Conservation (phyloP, 352 stramenopile species). For the Pythium rishiriense region DNA sequence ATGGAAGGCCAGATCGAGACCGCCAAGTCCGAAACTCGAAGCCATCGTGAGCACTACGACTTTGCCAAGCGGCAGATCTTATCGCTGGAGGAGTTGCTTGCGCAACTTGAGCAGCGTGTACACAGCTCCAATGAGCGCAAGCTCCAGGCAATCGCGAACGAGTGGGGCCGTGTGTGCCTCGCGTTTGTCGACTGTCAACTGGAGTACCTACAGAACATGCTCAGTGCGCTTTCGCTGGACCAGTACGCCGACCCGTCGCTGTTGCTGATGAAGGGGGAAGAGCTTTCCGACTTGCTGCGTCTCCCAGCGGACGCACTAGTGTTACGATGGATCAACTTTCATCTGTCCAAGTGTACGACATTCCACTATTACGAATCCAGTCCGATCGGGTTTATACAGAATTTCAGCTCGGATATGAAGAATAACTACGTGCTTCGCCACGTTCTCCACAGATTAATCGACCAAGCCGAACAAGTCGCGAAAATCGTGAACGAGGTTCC, state of each 20-base stretch:
- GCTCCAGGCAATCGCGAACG: conserved; percentile 59
- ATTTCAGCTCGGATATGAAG: conserved; percentile 71
- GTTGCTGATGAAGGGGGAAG: conserved; percentile 55
- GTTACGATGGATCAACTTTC: conserved; percentile 72
- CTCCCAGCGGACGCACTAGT: conserved; percentile 60
- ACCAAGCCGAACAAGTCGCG: conserved; percentile 5
- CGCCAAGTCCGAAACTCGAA: conserved; percentile 42
- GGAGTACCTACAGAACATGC: conserved; percentile 61
- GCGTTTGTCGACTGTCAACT: conserved; percentile 57
- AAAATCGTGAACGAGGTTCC: not conserved
- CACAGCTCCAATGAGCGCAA: conserved; percentile 56
- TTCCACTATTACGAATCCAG: conserved; percentile 26
- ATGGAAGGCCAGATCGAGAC: conserved; percentile 59
- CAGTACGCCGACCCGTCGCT: conserved; percentile 48
- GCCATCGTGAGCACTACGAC: conserved; percentile 58
- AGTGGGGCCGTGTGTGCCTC: conserved; percentile 64
- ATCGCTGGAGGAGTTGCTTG: conserved; percentile 54
- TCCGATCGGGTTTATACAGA: conserved; percentile 54
- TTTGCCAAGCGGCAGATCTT: conserved; percentile 60
- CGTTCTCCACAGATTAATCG: conserved; percentile 43
- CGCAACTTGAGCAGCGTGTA: conserved; percentile 49
- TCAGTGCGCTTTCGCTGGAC: conserved; percentile 38
- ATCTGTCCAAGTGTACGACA: conserved; percentile 43
- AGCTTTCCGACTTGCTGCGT: conserved; percentile 46
- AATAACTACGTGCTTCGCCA: conserved; percentile 55